Percentiles rank a stretch among this genome's conserved stretches.
These are phyloP conservation scores for Rutstroemia sp. DNA, from an alignment of 2,329 filamentous ascomycete genomes.

Conservation along the genomic window DNA sequence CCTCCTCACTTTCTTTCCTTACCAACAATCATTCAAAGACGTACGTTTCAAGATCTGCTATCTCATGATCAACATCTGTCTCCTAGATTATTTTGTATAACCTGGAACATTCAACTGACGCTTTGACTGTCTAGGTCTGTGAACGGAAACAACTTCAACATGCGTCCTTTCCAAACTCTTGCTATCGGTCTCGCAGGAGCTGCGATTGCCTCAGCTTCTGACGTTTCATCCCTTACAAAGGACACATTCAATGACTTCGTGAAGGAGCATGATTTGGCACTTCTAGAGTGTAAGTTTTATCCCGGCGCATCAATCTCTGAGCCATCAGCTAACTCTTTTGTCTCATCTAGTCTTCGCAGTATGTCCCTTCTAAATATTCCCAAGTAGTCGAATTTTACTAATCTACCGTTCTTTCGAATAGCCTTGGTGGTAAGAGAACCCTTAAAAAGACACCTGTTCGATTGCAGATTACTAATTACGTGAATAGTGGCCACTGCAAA, in stretches of 20 bases:
- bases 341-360: conserved; percentile 71
- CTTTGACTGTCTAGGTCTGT: conserved; percentile 11
- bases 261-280: conserved; percentile 76
- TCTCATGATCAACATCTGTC: not conserved
- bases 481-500: conserved; percentile 77
- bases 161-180: conserved; percentile 28
- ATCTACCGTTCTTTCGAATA: conserved; percentile 17
- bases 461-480: conserved; percentile 22
- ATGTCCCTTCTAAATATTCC: conserved; percentile 52
- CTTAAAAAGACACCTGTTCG: conserved; percentile 16
- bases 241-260: conserved; percentile 85
- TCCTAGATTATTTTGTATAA: not conserved
- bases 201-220: conserved; percentile 60
- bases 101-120: conserved; percentile 6
- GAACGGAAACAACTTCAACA: conserved; percentile 14
- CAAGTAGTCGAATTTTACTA: conserved; percentile 20
- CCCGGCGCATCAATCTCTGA: not conserved
- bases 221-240: conserved; percentile 78
- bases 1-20: not conserved
- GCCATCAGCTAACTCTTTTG: conserved; percentile 15
- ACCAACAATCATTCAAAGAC: conserved; percentile 10
- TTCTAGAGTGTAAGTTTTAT: conserved; percentile 77
- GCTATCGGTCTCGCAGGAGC: conserved; percentile 32
- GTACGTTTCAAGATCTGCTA: conserved; percentile 5
- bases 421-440: conserved; percentile 31